Evolutionary conservation across 2,329 filamentous ascomycete genomes (phyloP).

Genomic region (Sporothrix phasma): DNA sequence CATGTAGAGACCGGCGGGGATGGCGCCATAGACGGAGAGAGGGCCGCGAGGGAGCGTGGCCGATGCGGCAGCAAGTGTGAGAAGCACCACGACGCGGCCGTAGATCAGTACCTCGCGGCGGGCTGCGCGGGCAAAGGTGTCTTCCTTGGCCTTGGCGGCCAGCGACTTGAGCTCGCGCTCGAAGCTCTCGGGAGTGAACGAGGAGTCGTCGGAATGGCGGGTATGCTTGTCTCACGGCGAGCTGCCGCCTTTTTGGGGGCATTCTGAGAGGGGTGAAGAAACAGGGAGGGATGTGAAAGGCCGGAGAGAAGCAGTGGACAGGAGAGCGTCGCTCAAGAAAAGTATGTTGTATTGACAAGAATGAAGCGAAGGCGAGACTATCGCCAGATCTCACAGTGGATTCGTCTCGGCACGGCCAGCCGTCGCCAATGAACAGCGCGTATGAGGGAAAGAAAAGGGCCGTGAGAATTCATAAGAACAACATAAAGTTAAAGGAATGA

Average conservation of each 20-base stretch:
- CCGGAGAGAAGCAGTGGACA: not conserved
- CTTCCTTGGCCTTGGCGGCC: slow-evolving; percentile 33
- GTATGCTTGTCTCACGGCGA: not conserved
- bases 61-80: slow-evolving; percentile 50
- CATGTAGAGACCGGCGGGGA: slow-evolving; percentile 68
- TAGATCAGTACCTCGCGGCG: slow-evolving; percentile 33
- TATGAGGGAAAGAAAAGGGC: not conserved
- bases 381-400: not conserved
- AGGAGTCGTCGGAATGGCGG: slow-evolving; percentile 25
- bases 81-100: slow-evolving; percentile 33
- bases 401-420: slow-evolving; percentile 14
- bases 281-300: not conserved
- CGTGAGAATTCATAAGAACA: not conserved
- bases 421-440: slow-evolving; percentile 6
- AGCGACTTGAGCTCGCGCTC: slow-evolving; percentile 44
- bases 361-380: slow-evolving; percentile 1
- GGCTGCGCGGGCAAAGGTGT: slow-evolving; percentile 27
- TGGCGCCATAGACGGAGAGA: slow-evolving; percentile 81
- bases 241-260: slow-evolving; percentile 14
- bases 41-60: slow-evolving; percentile 63
- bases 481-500: not conserved
- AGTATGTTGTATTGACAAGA: not conserved
- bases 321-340: too few relatives aligned
- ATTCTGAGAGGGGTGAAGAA: not conserved
- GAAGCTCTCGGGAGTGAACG: slow-evolving; percentile 42